phyloP scores from a whole-genome alignment of 148 eudicot species.

The Rhododendron griersonianum region DNA sequence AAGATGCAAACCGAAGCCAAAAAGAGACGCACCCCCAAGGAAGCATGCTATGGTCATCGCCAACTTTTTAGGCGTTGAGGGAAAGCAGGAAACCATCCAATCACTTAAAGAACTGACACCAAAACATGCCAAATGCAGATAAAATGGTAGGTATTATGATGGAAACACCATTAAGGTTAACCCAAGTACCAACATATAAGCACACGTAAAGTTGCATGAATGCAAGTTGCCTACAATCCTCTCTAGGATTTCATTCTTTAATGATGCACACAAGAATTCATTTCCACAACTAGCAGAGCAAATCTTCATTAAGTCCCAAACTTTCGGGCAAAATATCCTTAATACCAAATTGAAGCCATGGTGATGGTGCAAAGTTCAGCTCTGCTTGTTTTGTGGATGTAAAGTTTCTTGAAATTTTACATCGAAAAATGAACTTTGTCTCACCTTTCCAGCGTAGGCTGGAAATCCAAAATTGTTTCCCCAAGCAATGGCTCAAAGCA shows the following conservation, averaged over 20 bases:
- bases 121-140: not conserved
- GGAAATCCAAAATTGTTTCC: too few relatives aligned
- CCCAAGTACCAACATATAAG: not conserved
- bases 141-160: not conserved
- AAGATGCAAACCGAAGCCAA: conserved; percentile 58
- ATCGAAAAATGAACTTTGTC: not conserved
- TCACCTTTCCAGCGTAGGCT: too few relatives aligned
- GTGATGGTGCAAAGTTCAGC: not conserved
- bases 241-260: not conserved
- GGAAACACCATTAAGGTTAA: not conserved
- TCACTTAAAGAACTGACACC: not conserved
- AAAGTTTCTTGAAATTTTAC: not conserved
- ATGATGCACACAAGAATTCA: not conserved
- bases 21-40: conserved; percentile 51
- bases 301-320: not conserved
- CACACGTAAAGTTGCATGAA: not conserved
- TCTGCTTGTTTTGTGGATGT: too few relatives aligned
- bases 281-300: not conserved
- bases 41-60: conserved; percentile 51
- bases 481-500: not conserved
- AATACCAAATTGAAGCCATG: not conserved
- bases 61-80: conserved; percentile 66
- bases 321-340: not conserved
- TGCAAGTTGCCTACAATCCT: not conserved
- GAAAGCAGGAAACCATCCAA: conserved; percentile 65